phyloP scores from a whole-genome alignment of 257 asterid species.

The Thymus mandschuricus region DNA sequence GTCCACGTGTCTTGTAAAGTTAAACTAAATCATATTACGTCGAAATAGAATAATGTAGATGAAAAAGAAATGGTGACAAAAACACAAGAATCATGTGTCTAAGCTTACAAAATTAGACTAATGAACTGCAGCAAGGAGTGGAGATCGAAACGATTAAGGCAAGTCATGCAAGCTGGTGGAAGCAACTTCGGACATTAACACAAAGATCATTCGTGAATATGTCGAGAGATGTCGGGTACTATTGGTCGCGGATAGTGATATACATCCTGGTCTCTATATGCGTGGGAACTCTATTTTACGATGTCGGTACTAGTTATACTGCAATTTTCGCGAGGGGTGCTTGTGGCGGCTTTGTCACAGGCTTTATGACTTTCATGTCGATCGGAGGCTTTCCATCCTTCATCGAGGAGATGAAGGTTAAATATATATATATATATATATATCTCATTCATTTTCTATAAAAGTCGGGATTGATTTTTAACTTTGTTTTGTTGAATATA shows the following conservation, averaged over 20 bases:
- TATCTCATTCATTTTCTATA: neutral
- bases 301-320: constrained; percentile 81
- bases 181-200: constrained; percentile 78
- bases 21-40: too few relatives aligned
- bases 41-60: too few relatives aligned
- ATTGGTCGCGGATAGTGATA: constrained; percentile 86
- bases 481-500: neutral
- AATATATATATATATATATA: too few relatives aligned
- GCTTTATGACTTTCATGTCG: constrained; percentile 99
- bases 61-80: too few relatives aligned
- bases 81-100: neutral
- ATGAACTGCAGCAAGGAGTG: constrained; percentile 57
- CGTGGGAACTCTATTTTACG: constrained; percentile 90
- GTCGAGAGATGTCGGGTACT: constrained; percentile 85
- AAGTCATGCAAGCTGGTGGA: constrained; percentile 91
- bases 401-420: constrained; percentile 96
- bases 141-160: constrained; percentile 64
- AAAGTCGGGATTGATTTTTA: too few relatives aligned
- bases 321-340: constrained; percentile 96
- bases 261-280: constrained; percentile 68
- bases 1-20: too few relatives aligned
- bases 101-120: too few relatives aligned
- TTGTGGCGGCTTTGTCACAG: constrained; percentile 90
- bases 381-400: constrained; percentile 99
- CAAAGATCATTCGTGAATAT: constrained; percentile 77